A percentile compares a stretch with the other conserved stretches of the same genome.
Evolutionary conservation across 225 moss, liverwort and hornwort species (phyloP).

Genomic region (Ulota crispa): DNA sequence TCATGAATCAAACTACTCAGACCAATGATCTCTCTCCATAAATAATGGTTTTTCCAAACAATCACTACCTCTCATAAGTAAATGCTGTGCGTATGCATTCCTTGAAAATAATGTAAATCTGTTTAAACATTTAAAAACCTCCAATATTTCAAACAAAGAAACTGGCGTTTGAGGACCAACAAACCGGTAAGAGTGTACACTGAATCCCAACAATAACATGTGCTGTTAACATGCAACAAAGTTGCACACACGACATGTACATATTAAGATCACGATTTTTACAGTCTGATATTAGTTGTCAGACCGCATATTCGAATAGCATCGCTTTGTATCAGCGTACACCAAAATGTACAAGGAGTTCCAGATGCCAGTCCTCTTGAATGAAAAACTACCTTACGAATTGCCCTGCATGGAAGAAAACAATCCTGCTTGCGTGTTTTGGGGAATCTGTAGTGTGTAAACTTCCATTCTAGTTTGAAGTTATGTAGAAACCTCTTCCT

Average conservation of each 20-base stretch:
- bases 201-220: neutral
- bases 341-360: slow-evolving; percentile 13
- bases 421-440: neutral
- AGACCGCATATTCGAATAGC: neutral
- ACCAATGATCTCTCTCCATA: too few species aligned
- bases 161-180: neutral
- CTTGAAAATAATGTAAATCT: too few species aligned
- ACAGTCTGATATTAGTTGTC: too few species aligned
- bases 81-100: too few species aligned
- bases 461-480: neutral
- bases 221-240: neutral
- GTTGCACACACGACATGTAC: neutral
- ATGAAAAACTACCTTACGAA: neutral
- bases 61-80: too few species aligned
- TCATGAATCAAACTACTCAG: too few species aligned
- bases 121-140: too few species aligned
- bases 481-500: too few species aligned
- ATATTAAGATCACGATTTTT: neutral
- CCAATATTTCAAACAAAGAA: too few species aligned
- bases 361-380: neutral
- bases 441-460: neutral
- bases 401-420: neutral
- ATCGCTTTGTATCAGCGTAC: neutral
- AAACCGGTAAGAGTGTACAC: neutral
- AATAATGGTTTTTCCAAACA: too few species aligned